These are phyloP conservation scores for Monosporascus cannonballus DNA, from an alignment of 2,329 filamentous ascomycete genomes.

Conservation along the genomic window DNA sequence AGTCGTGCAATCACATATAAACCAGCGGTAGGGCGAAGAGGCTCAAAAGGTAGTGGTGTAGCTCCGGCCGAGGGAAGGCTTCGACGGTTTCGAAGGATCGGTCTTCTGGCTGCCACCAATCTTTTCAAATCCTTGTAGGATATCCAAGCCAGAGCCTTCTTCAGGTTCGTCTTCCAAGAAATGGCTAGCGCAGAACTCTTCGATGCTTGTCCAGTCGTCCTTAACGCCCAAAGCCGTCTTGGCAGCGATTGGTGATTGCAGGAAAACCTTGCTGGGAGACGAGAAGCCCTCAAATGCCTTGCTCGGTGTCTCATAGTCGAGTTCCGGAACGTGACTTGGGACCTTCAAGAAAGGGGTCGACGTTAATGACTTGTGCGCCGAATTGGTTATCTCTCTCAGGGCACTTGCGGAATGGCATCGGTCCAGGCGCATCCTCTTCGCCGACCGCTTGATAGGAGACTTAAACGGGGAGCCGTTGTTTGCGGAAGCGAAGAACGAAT, in stretches of 20 bases:
- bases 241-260: constrained; percentile 32
- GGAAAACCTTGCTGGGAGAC: constrained; percentile 49
- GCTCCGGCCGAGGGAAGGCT: constrained; percentile 31
- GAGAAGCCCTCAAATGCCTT: constrained; percentile 49
- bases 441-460: constrained; percentile 62
- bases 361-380: constrained; percentile 43
- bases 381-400: constrained; percentile 54
- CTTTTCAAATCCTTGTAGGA: constrained; percentile 69
- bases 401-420: constrained; percentile 58
- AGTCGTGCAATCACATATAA: background rate
- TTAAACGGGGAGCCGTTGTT: constrained; percentile 62
- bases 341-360: constrained; percentile 46
- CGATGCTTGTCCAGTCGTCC: constrained; percentile 36
- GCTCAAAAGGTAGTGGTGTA: constrained; percentile 31
- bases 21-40: constrained; percentile 3
- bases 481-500: constrained; percentile 38
- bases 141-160: constrained; percentile 58
- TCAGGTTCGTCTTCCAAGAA: constrained; percentile 53
- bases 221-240: constrained; percentile 33
- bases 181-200: constrained; percentile 48
- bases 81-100: constrained; percentile 23
- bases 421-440: constrained; percentile 54
- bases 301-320: constrained; percentile 48
- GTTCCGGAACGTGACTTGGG: constrained; percentile 32
- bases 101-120: constrained; percentile 50